phyloP scores from a whole-genome alignment of 2,329 filamentous ascomycete genomes.

The Colletotrichum ledebouriae region DNA sequence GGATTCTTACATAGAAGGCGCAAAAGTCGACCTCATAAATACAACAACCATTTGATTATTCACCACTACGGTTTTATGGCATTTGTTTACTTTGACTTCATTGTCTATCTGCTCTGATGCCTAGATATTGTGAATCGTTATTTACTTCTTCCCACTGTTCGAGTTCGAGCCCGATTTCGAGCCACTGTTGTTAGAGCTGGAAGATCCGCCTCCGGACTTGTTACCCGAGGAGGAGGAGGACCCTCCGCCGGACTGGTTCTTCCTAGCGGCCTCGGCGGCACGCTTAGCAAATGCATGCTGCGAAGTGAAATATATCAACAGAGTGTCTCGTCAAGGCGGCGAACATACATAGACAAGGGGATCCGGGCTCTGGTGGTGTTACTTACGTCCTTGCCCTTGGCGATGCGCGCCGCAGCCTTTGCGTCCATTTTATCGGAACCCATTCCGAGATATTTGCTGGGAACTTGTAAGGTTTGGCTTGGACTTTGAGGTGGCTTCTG shows the following conservation, averaged over 20 bases:
- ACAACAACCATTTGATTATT: neutral
- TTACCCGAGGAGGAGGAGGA: neutral
- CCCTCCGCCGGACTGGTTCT: constrained; percentile 7
- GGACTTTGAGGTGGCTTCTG: too few relatives aligned
- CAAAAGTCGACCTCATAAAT: neutral
- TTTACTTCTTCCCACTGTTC: constrained; percentile 1
- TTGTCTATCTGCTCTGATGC: too few relatives aligned
- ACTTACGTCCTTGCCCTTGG: constrained; percentile 20
- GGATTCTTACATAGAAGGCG: neutral
- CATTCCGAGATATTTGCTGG: neutral
- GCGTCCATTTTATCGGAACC: constrained; percentile 13
- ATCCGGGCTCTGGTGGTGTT: too few relatives aligned
- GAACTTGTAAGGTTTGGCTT: too few relatives aligned
- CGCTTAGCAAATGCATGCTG: constrained; percentile 2
- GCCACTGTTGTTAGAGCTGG: neutral
- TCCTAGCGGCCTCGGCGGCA: neutral
- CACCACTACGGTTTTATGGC: too few relatives aligned
- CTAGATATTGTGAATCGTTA: neutral
- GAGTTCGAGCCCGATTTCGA: neutral
- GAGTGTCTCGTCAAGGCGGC: neutral
- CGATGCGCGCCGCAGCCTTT: constrained; percentile 18
- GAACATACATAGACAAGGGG: neutral
- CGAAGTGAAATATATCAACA: neutral
- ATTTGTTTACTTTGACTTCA: too few relatives aligned
- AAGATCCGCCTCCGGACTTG: constrained; percentile 2